Evolutionary conservation across 2,329 filamentous ascomycete genomes (phyloP).

Genomic region (Teratosphaeria gauchensis): DNA sequence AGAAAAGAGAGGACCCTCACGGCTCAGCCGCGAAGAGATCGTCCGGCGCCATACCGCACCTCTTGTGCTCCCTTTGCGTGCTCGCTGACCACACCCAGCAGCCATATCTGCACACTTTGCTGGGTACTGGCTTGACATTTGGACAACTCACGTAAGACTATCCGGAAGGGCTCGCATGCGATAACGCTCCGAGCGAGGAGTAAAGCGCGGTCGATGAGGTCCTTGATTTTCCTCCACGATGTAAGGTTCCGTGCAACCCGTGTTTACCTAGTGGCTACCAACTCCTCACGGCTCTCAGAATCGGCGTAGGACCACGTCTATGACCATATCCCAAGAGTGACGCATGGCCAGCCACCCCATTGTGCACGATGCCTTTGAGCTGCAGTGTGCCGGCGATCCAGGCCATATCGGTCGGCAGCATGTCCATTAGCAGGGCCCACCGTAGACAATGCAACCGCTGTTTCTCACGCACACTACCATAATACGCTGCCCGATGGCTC

Average conservation of each 20-base stretch:
- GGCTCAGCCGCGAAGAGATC: no score
- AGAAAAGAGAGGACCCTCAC: no score
- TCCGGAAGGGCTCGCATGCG: not conserved
- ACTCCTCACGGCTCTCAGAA: not conserved
- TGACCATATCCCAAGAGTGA: not conserved
- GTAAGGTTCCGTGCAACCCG: not conserved
- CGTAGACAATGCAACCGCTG: not conserved
- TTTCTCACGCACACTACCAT: not conserved
- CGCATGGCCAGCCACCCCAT: not conserved
- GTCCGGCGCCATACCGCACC: no score
- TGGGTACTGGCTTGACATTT: no score
- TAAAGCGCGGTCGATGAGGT: not conserved
- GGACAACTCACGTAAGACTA: no score
- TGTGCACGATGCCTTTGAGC: not conserved
- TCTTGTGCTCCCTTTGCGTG: no score
- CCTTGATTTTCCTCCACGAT: not conserved
- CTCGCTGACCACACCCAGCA: no score
- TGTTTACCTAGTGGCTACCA: not conserved
- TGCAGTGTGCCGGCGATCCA: not conserved
- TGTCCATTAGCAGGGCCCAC: not conserved
- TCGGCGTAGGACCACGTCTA: not conserved
- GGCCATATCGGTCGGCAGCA: not conserved
- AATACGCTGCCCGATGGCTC: not conserved
- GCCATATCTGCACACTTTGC: no score
- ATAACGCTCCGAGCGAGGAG: not conserved